Conservation (phyloP, 257 asterid genomes). For the Apocynum venetum region DNA sequence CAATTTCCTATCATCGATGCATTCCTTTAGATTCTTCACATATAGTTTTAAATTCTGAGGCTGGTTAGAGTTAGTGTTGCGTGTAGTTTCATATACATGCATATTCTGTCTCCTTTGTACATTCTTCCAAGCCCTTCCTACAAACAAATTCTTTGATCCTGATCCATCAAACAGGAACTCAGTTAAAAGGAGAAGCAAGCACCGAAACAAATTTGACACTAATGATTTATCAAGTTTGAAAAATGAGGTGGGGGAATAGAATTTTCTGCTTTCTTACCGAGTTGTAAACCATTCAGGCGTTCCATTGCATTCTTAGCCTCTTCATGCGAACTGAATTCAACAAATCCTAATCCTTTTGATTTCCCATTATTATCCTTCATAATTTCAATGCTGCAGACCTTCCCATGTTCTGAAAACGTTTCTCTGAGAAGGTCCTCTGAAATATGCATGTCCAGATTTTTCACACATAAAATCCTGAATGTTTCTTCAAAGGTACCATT, state of each 20-base stretch:
- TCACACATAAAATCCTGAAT: conserved; percentile 57
- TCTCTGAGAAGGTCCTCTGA: conserved; percentile 52
- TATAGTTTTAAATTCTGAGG: conserved; percentile 15
- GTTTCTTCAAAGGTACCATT: conserved; percentile 27
- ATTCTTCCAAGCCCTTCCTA: conserved; percentile 31
- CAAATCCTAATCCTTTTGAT: conserved; percentile 81
- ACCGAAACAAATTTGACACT: not conserved
- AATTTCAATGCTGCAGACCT: conserved; percentile 43
- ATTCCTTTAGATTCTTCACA: conserved; percentile 29
- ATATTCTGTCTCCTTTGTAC: conserved; percentile 23
- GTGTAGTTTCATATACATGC: conserved; percentile 6
- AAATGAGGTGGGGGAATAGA: not conserved
- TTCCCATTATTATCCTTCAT: conserved; percentile 57
- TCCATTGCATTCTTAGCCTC: conserved; percentile 57
- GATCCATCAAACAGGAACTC: not conserved
- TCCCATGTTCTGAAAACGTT: conserved; percentile 54
- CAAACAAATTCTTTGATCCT: conserved; percentile 39
- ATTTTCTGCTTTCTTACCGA: conserved; percentile 4
- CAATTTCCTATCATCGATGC: conserved; percentile 26
- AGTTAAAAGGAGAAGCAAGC: not conserved
- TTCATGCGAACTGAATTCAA: conserved; percentile 54
- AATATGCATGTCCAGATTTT: conserved; percentile 54
- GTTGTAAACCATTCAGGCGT: conserved; percentile 45
- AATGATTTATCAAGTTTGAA: not conserved
- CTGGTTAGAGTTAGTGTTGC: not conserved